A percentile compares a stretch with the other conserved stretches of the same genome.
Conservation (phyloP, 192 early-diverging fungal genomes). For the Coemansia sp. region DNA sequence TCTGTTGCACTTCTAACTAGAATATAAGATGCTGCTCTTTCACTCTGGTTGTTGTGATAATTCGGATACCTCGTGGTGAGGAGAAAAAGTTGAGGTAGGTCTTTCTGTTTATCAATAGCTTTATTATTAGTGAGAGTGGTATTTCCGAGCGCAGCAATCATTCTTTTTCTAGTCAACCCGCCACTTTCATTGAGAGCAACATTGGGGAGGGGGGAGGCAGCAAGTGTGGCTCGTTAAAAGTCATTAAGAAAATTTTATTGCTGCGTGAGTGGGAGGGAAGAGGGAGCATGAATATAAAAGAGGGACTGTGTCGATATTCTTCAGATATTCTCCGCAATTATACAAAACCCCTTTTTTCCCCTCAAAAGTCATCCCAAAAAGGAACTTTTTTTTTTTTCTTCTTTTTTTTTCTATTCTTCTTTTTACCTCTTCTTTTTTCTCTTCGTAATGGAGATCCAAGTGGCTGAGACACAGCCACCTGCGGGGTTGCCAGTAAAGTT, state of each 20-base stretch:
- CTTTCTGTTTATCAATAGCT: background rate
- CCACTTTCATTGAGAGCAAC: background rate
- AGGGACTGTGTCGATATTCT: no score
- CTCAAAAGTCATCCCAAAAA: no score
- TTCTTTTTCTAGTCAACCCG: background rate
- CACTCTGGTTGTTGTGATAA: background rate
- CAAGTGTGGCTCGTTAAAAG: background rate
- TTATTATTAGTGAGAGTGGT: background rate
- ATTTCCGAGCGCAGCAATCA: background rate
- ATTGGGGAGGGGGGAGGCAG: background rate
- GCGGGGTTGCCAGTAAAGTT: slow-evolving; percentile 9
- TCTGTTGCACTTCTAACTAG: background rate
- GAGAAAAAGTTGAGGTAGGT: background rate
- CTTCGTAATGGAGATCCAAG: slow-evolving; percentile 26
- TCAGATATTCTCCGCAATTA: background rate
- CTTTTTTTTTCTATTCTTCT: no score
- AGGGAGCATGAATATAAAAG: background rate
- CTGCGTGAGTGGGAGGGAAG: background rate
- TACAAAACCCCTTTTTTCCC: background rate
- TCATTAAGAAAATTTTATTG: background rate
- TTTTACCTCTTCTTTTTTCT: background rate
- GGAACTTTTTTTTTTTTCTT: background rate
- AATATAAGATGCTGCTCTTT: background rate
- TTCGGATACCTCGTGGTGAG: background rate
- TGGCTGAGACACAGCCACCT: slow-evolving; percentile 7